A percentile compares a stretch with the other conserved stretches of the same genome.
Evolutionary conservation across 2,329 filamentous ascomycete genomes (phyloP).

Genomic region (Aquanectria penicillioides): DNA sequence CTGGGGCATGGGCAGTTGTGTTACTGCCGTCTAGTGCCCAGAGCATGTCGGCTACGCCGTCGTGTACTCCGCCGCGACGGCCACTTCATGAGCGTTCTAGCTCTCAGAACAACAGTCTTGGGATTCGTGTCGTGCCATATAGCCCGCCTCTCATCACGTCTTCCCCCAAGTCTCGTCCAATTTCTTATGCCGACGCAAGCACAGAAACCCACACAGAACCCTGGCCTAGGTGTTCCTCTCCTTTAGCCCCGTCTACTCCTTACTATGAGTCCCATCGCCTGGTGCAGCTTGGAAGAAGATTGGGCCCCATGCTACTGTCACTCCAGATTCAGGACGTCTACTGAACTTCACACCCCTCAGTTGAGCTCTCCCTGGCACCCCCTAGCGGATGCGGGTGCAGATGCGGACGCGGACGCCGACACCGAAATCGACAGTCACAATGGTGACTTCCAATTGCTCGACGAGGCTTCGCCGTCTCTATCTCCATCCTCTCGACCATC

Average conservation of each 20-base stretch:
- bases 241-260: constrained; percentile 32
- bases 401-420: constrained; percentile 33
- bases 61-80: constrained; percentile 42
- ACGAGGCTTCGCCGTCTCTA: constrained; percentile 17
- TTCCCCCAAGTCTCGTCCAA: constrained; percentile 38
- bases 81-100: constrained; percentile 42
- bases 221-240: constrained; percentile 26
- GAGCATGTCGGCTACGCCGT: constrained; percentile 47
- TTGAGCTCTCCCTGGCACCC: constrained; percentile 33
- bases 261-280: constrained; percentile 39
- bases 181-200: constrained; percentile 37
- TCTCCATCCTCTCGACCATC: constrained; percentile 33
- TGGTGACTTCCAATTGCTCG: constrained; percentile 21
- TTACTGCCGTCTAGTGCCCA: constrained; percentile 39
- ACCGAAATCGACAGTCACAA: constrained; percentile 28
- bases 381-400: constrained; percentile 20
- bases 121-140: constrained; percentile 53
- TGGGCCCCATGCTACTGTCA: constrained; percentile 26
- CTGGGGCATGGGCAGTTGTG: constrained; percentile 36
- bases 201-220: constrained; percentile 36
- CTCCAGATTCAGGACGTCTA: constrained; percentile 29
- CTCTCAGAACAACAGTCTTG: constrained; percentile 43
- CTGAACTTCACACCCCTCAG: constrained; percentile 31
- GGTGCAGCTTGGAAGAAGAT: constrained; percentile 31
- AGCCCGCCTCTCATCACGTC: constrained; percentile 49